Evolutionary conservation across 805 yeast species (phyloP), one percentile per base, ranked within the genome.

Genomic region (Saitoella complicata): DNA sequence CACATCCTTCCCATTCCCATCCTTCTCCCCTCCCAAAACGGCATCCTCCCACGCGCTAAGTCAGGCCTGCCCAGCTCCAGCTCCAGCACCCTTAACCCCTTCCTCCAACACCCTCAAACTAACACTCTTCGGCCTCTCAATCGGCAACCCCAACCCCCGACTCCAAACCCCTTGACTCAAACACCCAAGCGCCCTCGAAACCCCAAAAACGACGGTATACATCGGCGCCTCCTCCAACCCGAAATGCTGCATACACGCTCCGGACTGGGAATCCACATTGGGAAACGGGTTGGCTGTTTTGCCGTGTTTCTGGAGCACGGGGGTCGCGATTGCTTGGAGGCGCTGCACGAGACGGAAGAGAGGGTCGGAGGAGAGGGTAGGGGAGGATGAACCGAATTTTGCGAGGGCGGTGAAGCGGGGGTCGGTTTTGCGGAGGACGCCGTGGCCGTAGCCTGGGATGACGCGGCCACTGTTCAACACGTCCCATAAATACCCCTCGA

Each of bases 261-360:
- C 93, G 42, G 88, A 80, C 68, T 79, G 85, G 45, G 91, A 79
- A 67, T 81, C 93, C 53, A 81, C 93, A 62, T 81, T 81, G 66
- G 93, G 91, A 86, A 86, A 81, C 67, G 91, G 91, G 75, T 81
- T 81, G 75, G 81, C 80, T 60, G 88, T 81, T 75, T 82, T 82
- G 64, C 88, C 91, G 65, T 81, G 88, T 67, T 78, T 70, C 55
- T 81, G 76, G 55, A 81, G 72, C 43, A 81, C 88, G 54, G 64
- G 72, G 65, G 91, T 91, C 51, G 91, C 91, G 56, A 81, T 82
- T 65, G 80, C 79, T 66, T 78, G 80, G 58, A 81, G 77, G 60
- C 73, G 72, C 47, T 82, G 74, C 39, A 82, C 91, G 48, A 82
- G 71, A 68, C 77, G 76, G 75, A 81, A 82, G 62, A 80, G 65